Evolutionary conservation across 2,329 filamentous ascomycete species (phyloP), one percentile per base, ranked within the genome.

Genomic region (Emergomyces orientalis): DNA sequence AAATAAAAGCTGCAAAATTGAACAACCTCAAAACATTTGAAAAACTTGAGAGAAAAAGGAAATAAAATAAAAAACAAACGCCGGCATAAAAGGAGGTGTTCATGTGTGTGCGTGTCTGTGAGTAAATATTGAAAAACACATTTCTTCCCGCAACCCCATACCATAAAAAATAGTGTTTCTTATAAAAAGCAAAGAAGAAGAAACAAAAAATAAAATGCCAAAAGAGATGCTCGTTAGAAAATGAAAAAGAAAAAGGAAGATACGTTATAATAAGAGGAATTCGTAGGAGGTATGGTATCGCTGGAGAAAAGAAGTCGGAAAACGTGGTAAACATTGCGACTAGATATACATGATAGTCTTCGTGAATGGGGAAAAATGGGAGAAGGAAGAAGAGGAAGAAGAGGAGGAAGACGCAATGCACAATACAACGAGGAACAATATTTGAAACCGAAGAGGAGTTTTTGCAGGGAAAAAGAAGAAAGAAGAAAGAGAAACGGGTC

Each of bases 271-370:
- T n/a, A 37, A 55, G 30, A 19, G 32, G 3, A 55, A 13, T 19
- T 54, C 51, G 8, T 55, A 55, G 27, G 47, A 51, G 51, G 30
- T 55, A 55, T 55, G 27, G 27, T 37, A 37, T 32, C 17, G 17
- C 27, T 32, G 7, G 30, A 32, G 51, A 55, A 37, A 55, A 55
- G 14, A 2, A 51, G 25, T 13, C 22, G 17, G 22, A 51, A 27
- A 22, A 11, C 22, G 25, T 51, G 47, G 22, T 30, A 55, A 37
- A 55, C 51, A 34, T 55, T 37, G 51, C 17, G 19, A 51, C 47
- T 55, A 55, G 51, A 55, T 55, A 55, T 55, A 55, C 51, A 55
- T 55, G 51, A 34, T 19, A 55, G 32, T 55, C 30, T 22, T 34
- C 14, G 51, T 55, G 51, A 22, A 55, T 19, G 14, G 30, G 14